Conservation (phyloP, 495 filamentous ascomycete species). For the Aeminium ludgeri region DNA sequence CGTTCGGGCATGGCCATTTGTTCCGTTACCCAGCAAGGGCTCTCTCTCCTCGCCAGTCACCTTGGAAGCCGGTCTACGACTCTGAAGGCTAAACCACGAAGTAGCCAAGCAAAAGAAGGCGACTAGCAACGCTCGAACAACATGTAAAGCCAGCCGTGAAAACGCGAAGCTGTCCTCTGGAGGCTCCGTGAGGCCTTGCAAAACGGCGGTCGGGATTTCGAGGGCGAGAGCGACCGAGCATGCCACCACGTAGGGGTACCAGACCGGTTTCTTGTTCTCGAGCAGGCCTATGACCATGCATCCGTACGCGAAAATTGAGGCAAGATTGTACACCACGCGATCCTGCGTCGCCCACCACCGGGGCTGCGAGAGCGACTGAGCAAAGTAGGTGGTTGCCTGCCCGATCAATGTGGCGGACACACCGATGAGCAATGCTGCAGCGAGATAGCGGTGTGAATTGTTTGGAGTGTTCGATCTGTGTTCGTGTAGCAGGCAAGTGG, state of each 20-base stretch:
- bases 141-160: neutral
- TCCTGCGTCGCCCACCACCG: conserved; percentile 4
- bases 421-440: neutral
- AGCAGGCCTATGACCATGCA: conserved; percentile 3
- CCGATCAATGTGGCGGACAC: conserved; percentile 1
- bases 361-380: neutral
- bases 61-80: neutral
- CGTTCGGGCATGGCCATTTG: conserved; percentile 5
- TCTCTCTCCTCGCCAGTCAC: conserved; percentile 1
- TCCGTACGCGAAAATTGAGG: conserved; percentile 5
- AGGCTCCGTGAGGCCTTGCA: neutral
- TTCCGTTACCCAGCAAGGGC: conserved; percentile 6
- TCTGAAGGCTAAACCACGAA: conserved; percentile 1
- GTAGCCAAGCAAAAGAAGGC: conserved; percentile 1
- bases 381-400: conserved; percentile 3
- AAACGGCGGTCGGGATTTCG: conserved; percentile 3
- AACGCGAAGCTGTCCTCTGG: neutral
- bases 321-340: conserved; percentile 4
- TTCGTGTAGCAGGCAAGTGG: conserved; percentile 9
- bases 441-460: neutral
- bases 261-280: conserved; percentile 5
- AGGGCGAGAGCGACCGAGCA: neutral
- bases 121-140: neutral
- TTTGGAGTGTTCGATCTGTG: neutral
- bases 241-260: conserved; percentile 7